Conservation (phyloP, 225 moss, liverwort and hornwort species). For the Antitrichia curtipendula region DNA sequence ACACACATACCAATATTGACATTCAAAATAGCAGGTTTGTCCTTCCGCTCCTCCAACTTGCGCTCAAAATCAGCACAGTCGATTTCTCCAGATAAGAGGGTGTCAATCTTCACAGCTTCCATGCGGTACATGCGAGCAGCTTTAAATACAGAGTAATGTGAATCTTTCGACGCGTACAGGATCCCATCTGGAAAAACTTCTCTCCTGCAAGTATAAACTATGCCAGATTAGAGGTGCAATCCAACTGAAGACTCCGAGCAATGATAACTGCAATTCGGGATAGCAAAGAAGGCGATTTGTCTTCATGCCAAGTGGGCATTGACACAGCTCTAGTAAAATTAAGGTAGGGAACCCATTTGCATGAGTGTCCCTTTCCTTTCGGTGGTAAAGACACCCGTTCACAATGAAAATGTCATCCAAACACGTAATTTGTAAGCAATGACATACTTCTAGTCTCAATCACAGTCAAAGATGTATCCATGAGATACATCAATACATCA, state of each 20-base stretch:
- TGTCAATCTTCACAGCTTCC: constrained; percentile 79
- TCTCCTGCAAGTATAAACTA: constrained; percentile 24
- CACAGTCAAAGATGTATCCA: not conserved
- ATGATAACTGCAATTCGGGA: not conserved
- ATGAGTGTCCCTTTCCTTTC: not conserved
- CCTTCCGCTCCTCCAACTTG: constrained; percentile 40
- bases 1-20: constrained; percentile 60
- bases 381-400: not conserved
- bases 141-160: constrained; percentile 90
- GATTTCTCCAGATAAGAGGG: constrained; percentile 72
- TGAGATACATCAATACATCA: not conserved
- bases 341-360: not conserved
- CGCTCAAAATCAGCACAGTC: constrained; percentile 63
- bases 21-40: constrained; percentile 79
- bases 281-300: not conserved
- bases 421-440: not conserved
- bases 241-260: not conserved
- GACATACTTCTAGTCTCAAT: not conserved
- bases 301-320: not conserved
- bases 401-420: not conserved
- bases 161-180: constrained; percentile 74
- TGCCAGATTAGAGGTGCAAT: not conserved
- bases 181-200: constrained; percentile 81
- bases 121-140: constrained; percentile 91
- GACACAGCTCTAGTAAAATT: not conserved